These are phyloP conservation scores for Trichosporon inkin DNA, from an alignment of 1,284 basidiomycete genomes.

Conservation along the genomic window DNA sequence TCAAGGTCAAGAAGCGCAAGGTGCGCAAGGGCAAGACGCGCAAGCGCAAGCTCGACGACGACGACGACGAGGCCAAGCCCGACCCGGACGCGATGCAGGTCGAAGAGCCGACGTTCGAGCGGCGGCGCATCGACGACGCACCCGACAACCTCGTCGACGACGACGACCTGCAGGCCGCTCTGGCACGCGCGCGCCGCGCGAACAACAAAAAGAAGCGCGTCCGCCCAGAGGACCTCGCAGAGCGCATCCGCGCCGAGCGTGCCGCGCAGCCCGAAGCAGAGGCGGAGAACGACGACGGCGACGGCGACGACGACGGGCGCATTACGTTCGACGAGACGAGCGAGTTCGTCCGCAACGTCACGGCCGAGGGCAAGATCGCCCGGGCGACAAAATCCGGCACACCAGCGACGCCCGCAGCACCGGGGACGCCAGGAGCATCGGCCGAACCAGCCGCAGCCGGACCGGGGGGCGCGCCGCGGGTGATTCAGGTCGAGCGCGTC, in stretches of 20 bases:
- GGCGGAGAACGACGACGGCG: slow-evolving; percentile 57
- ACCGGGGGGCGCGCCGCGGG: slow-evolving; percentile 53
- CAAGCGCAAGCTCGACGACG: slow-evolving; percentile 62
- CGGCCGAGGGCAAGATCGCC: slow-evolving; percentile 49
- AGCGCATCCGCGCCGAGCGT: slow-evolving; percentile 35
- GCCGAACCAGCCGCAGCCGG: slow-evolving; percentile 51
- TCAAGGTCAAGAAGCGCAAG: slow-evolving; percentile 77
- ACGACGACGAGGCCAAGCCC: slow-evolving; percentile 62
- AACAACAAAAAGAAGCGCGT: slow-evolving; percentile 73
- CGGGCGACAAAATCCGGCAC: slow-evolving; percentile 43
- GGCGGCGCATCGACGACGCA: slow-evolving; percentile 56
- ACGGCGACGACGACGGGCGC: slow-evolving; percentile 60
- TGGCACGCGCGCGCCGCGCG: slow-evolving; percentile 77
- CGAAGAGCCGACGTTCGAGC: slow-evolving; percentile 43
- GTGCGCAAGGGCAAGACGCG: slow-evolving; percentile 64
- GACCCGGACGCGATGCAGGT: slow-evolving; percentile 60
- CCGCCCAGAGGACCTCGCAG: slow-evolving; percentile 77
- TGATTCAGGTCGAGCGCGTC: slow-evolving; percentile 51
- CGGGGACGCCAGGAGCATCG: background rate
- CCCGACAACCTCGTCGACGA: slow-evolving; percentile 93
- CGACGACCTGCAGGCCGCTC: slow-evolving; percentile 91
- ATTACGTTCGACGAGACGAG: slow-evolving; percentile 95
- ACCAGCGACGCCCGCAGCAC: slow-evolving; percentile 20
- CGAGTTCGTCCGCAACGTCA: slow-evolving; percentile 90
- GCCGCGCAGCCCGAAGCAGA: slow-evolving; percentile 48